These are phyloP conservation scores for Neofusicoccum kwambonambiense DNA, from an alignment of 2,329 filamentous ascomycete genomes.

Conservation along the genomic window DNA sequence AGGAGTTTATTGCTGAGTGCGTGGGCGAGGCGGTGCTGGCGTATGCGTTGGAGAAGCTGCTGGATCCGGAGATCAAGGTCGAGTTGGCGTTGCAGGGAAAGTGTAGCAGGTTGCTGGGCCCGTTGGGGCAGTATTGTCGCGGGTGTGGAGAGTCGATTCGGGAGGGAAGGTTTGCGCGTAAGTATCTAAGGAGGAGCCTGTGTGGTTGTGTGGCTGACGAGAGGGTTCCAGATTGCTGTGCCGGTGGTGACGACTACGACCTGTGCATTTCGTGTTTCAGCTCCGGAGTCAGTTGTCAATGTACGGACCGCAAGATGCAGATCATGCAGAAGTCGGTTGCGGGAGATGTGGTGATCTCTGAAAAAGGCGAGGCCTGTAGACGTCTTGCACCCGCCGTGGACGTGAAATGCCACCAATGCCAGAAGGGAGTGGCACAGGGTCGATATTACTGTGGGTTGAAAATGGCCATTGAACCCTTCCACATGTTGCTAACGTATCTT, in stretches of 20 bases:
- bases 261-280: neutral
- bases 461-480: too few relatives aligned
- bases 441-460: neutral
- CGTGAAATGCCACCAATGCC: neutral
- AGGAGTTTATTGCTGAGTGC: slow-evolving; percentile 1
- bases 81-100: neutral
- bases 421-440: neutral
- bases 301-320: neutral
- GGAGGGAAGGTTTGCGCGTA: slow-evolving; percentile 9
- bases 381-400: neutral
- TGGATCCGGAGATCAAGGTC: slow-evolving; percentile 7
- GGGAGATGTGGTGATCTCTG: neutral
- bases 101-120: slow-evolving; percentile 8
- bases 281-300: neutral
- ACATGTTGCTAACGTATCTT: neutral
- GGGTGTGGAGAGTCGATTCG: slow-evolving; percentile 2
- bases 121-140: slow-evolving; percentile 9
- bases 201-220: neutral
- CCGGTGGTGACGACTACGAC: neutral
- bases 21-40: slow-evolving; percentile 5
- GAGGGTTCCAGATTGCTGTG: neutral
- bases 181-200: neutral
- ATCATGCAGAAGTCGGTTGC: slow-evolving; percentile 10
- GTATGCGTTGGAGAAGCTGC: slow-evolving; percentile 12
- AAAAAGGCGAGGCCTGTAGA: neutral